These are phyloP conservation scores for Boletus insuetus DNA, from an alignment of 768 basidiomycete species.

Conservation along the genomic window DNA sequence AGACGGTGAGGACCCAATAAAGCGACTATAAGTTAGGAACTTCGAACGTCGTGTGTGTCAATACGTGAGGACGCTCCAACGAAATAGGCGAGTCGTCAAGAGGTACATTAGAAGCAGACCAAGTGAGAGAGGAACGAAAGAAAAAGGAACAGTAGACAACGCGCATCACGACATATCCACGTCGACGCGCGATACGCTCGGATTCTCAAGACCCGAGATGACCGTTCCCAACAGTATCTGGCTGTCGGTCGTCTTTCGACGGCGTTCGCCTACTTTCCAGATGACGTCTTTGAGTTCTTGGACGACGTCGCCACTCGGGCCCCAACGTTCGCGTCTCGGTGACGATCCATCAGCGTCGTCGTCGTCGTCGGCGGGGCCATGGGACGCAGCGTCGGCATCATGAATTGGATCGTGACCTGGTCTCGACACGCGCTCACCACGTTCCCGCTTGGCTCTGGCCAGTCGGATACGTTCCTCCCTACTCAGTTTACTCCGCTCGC, in stretches of 20 bases:
- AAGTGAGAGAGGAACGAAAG: not conserved
- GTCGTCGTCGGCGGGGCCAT: no score
- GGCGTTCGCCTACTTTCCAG: conserved; percentile 76
- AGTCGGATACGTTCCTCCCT: conserved; percentile 73
- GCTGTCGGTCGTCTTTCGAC: conserved; percentile 47
- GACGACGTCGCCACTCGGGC: conserved; percentile 76
- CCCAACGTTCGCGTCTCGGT: conserved; percentile 49
- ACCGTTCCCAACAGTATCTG: not conserved
- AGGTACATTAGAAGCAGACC: no score
- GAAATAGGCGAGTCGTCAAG: not conserved
- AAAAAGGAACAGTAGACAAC: not conserved
- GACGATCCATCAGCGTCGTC: conserved; percentile 12
- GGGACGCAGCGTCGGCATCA: conserved; percentile 4
- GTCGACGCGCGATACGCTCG: no score
- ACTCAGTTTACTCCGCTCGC: conserved; percentile 64
- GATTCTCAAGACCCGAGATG: no score
- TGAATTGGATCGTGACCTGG: not conserved
- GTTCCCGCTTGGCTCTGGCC: conserved; percentile 45
- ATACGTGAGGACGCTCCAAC: no score
- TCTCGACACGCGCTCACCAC: not conserved
- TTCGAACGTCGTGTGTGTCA: no score
- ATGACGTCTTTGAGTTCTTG: conserved; percentile 85
- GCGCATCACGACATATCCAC: no score
- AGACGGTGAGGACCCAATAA: not conserved
- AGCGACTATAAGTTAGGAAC: conserved; percentile 7